These are phyloP conservation scores for Myrmaecium sp. DNA, from an alignment of 2,329 filamentous ascomycete species.

Conservation along the genomic window DNA sequence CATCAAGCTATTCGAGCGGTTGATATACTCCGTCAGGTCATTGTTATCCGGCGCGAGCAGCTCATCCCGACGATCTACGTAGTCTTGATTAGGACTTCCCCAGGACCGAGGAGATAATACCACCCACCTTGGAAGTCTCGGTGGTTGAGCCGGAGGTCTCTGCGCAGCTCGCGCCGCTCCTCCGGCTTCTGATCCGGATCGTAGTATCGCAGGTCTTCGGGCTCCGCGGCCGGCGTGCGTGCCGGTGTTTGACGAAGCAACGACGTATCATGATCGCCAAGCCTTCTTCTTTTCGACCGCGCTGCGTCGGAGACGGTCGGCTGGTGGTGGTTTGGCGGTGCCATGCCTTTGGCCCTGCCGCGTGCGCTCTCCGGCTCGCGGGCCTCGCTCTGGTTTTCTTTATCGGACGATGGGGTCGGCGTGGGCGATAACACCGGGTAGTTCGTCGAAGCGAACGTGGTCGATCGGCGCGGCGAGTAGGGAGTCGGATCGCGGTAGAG, in stretches of 20 bases:
- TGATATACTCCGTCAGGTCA: slow-evolving; percentile 48
- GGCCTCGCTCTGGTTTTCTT: slow-evolving; percentile 23
- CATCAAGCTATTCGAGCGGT: slow-evolving; percentile 47
- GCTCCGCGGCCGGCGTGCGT: slow-evolving; percentile 2
- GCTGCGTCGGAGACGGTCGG: slow-evolving; percentile 7
- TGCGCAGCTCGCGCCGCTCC: slow-evolving; percentile 54
- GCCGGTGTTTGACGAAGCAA: neutral
- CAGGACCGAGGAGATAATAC: slow-evolving; percentile 3
- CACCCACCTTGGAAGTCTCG: slow-evolving; percentile 39
- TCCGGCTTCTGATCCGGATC: slow-evolving; percentile 70
- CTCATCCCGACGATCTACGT: slow-evolving; percentile 54
- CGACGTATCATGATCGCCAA: slow-evolving; percentile 17
- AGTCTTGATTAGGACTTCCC: slow-evolving; percentile 12
- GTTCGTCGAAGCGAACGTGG: slow-evolving; percentile 1
- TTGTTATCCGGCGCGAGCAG: slow-evolving; percentile 48
- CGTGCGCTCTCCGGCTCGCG: slow-evolving; percentile 4
- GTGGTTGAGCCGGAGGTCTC: slow-evolving; percentile 50
- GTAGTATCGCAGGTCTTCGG: slow-evolving; percentile 32
- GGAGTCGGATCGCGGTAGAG: slow-evolving; percentile 21
- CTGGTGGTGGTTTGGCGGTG: slow-evolving; percentile 25
- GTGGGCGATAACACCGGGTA: slow-evolving; percentile 3
- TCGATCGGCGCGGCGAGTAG: slow-evolving; percentile 6
- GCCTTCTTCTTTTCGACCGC: slow-evolving; percentile 29
- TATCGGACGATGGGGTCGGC: slow-evolving; percentile 22
- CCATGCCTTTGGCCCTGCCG: slow-evolving; percentile 27